These are phyloP conservation scores for Apophysomyces sp. DNA, from an alignment of 371 early-diverging fungal genomes.

Conservation along the genomic window DNA sequence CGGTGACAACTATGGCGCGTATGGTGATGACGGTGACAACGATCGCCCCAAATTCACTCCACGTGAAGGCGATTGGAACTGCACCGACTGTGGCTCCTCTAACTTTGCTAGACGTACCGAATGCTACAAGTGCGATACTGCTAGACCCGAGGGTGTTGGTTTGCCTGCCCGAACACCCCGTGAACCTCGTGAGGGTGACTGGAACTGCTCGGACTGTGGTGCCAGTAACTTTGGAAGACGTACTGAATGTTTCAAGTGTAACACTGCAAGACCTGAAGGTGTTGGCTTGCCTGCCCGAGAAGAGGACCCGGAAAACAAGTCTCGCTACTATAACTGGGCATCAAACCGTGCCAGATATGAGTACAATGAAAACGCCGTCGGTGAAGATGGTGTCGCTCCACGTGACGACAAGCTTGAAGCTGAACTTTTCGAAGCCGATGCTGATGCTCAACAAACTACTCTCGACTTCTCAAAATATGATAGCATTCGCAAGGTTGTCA, in stretches of 20 bases:
- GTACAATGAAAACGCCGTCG: constrained; percentile 45
- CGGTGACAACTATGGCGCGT: neutral
- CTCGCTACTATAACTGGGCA: constrained; percentile 50
- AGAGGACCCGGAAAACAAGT: constrained; percentile 21
- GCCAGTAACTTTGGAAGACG: constrained; percentile 67
- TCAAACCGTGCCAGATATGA: constrained; percentile 54
- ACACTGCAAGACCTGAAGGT: constrained; percentile 29
- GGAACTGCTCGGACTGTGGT: constrained; percentile 66
- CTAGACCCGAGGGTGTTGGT: constrained; percentile 16
- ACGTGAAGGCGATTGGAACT: constrained; percentile 71
- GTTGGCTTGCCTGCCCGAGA: constrained; percentile 14
- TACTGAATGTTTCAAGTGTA: constrained; percentile 68
- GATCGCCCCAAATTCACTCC: constrained; percentile 4
- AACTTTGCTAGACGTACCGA: constrained; percentile 65
- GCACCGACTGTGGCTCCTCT: constrained; percentile 60
- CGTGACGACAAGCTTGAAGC: constrained; percentile 41
- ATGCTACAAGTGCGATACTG: constrained; percentile 67
- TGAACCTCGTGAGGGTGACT: constrained; percentile 61
- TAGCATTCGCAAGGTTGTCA: constrained; percentile 46
- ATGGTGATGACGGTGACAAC: constrained; percentile 5
- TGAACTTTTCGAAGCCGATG: constrained; percentile 39
- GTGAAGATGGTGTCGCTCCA: constrained; percentile 36
- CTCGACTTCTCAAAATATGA: constrained; percentile 57
- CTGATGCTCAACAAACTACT: constrained; percentile 47
- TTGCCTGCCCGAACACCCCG: constrained; percentile 14